A percentile compares a stretch with the other conserved stretches of the same genome.
Evolutionary conservation across 2,329 filamentous ascomycete genomes (phyloP).

Genomic region (Aspergillus calidoustus): DNA sequence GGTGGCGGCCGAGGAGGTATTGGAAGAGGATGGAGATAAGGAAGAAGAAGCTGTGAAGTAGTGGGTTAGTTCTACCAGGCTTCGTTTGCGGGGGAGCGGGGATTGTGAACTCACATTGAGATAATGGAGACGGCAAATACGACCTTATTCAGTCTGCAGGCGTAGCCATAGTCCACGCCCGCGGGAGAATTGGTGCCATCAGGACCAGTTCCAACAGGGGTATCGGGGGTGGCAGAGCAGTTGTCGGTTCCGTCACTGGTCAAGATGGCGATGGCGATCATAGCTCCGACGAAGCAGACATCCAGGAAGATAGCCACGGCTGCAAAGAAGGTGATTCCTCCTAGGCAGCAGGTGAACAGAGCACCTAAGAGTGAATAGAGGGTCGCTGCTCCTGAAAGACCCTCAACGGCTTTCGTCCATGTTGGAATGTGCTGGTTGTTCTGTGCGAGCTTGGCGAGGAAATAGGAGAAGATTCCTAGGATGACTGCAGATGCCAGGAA

Average conservation of each 20-base stretch:
- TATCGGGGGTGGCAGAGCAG: slow-evolving; percentile 69
- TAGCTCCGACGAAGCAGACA: slow-evolving; percentile 73
- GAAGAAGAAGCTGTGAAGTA: slow-evolving; percentile 68
- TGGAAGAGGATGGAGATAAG: slow-evolving; percentile 72
- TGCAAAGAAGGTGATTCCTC: slow-evolving; percentile 74
- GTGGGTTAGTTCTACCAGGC: slow-evolving; percentile 1
- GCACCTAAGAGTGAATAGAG: slow-evolving; percentile 76
- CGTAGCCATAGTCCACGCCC: slow-evolving; percentile 58
- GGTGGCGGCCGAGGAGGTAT: slow-evolving; percentile 68
- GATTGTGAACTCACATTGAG: slow-evolving; percentile 62
- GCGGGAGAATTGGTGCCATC: slow-evolving; percentile 54
- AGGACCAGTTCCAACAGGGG: slow-evolving; percentile 69
- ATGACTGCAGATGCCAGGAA: slow-evolving; percentile 75
- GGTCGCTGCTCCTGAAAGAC: slow-evolving; percentile 74
- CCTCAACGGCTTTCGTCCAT: slow-evolving; percentile 74
- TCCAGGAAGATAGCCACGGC: slow-evolving; percentile 76
- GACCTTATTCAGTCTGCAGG: slow-evolving; percentile 77
- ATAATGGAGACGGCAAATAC: slow-evolving; percentile 78
- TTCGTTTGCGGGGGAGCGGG: not conserved
- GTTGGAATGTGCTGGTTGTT: slow-evolving; percentile 66
- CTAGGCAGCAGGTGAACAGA: slow-evolving; percentile 77
- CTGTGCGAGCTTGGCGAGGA: slow-evolving; percentile 72
- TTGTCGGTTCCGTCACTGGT: slow-evolving; percentile 70
- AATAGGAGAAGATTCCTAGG: slow-evolving; percentile 82
- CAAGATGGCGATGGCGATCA: slow-evolving; percentile 79